Conservation (phyloP, 768 basidiomycete genomes). For the Imleria badia region DNA sequence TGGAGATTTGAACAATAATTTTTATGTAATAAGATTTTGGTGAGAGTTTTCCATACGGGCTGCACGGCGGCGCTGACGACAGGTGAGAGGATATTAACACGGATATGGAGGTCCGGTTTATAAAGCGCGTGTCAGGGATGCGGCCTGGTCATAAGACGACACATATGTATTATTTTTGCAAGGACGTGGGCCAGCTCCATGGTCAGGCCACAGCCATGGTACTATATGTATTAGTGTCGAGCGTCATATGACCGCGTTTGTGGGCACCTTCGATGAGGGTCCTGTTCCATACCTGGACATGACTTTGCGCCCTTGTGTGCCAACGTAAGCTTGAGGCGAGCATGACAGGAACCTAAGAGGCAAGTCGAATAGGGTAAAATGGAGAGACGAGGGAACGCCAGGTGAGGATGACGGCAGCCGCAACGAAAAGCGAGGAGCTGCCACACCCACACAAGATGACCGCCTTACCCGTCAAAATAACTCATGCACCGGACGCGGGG, state of each 20-base stretch:
- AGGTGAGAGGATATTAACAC: slow-evolving; percentile 11
- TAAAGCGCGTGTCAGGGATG: slow-evolving; percentile 8
- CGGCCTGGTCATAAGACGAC: background rate
- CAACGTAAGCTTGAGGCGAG: slow-evolving; percentile 3
- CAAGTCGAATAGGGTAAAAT: slow-evolving; percentile 13
- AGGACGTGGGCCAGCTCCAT: background rate
- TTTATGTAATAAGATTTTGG: background rate
- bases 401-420: slow-evolving; percentile 16
- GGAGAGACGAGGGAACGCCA: slow-evolving; percentile 2
- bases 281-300: slow-evolving; percentile 11
- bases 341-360: background rate
- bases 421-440: slow-evolving; percentile 6
- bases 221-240: background rate
- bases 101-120: slow-evolving; percentile 1
- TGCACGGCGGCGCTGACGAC: background rate
- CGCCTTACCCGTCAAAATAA: slow-evolving; percentile 6
- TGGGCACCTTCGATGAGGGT: background rate
- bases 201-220: background rate
- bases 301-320: slow-evolving; percentile 16
- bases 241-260: slow-evolving; percentile 7
- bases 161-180: background rate
- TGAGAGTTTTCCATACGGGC: background rate
- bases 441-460: slow-evolving; percentile 15
- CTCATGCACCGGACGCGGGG: background rate
- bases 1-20: background rate